Base-by-base conservation (phyloP, 768 basidiomycete species). In the Strobilomyces dryophilus region DNA sequence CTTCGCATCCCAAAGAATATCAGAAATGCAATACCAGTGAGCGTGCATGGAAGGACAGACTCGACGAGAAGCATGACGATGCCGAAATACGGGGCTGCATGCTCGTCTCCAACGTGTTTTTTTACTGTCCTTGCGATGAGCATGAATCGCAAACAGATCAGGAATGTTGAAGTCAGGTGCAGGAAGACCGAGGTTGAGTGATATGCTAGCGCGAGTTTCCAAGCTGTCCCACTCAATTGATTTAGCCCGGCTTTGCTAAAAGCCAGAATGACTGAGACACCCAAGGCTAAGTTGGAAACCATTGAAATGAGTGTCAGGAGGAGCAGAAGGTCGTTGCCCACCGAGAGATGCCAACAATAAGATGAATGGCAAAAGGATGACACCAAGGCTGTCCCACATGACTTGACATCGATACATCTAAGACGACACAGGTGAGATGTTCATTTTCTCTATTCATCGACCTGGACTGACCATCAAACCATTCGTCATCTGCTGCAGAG, bases 391-490 rank as follows among this genome's bases (percentile, higher is more conserved):
- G 24, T 42, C 41, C 72, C 71, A 75, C 12, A 74, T 53, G 27
- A 71, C 56, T 20, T 54, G 67, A 50, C 71, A 71, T 18, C 73
- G 73, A 55, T 71, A 68, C 12, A 74, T 59, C 73, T 75, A 35
- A 21, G 70, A 21, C 1, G 35, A 37, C 17, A 1, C 0, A 7
- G 11, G 14, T 32, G 2, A 45, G 34, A 24, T 24, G 24, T 24
- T 7, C 1, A n/a, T 32, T 41, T 41, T 12, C 11, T 27, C 12
- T 17, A 14, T 8, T 24, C 11, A 14, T n/a, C 7, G 2, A 21
- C 14, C 40, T 4, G 24, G n/a, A 31, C 44, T 45, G 18, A 45
- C 44, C 44, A 45, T 31, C 8, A 45, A 5, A 8, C n/a, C n/a
- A 18, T 45, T n/a, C 3, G 44, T 31, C 44, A 31, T 45, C n/a